Base-by-base conservation (phyloP, 805 yeast genomes). In the Candida rishiriensis region DNA sequence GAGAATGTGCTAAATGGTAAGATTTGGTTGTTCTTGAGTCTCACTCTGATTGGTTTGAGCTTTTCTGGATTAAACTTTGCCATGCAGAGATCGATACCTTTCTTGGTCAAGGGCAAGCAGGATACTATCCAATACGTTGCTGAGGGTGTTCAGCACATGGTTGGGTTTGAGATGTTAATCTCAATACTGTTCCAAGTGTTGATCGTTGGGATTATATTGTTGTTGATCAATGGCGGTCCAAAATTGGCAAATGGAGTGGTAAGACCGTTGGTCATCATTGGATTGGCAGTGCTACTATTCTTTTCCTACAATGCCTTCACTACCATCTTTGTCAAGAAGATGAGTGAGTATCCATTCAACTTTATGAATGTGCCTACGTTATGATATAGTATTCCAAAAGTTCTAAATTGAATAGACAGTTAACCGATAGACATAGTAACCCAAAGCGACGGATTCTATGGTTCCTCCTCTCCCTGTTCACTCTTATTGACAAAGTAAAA, bases 401-500 rank as follows among this genome's bases (percentile, higher is more conserved):
- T 21, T 11, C 16, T 29, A 30, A 26, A n/a, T n/a, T 16, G 16
- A 29, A 36, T 18, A 17, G 12, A 13, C 40, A 13, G 13, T 11
- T 15, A 29, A 6, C 17, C 29, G 11, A 16, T 31, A 30, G 21
- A 12, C 28, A 1, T 10, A 17, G 10, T 26, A 29, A 29, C 26
- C n/a, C 7, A 34, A 26, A 34, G 15, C 13, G 16, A 18, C n/a
- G 9, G 12, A 18, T 39, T n/a, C 30, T 39, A 36, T 10, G 9
- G n/a, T 26, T 32, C 38, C 31, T 34, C 61, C 45, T 85, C 95
- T 18, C 72, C 76, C 57, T 81, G 81, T 49, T 88, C 95, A 54
- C 83, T 88, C 50, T 73, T 79, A 64, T 91, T 91, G 37, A 93
- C 83, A 37, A 85, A 80, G 52, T 89, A 77, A 60, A 93, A 93